phyloP scores from a whole-genome alignment of 2,329 filamentous ascomycete genomes.

The Aureobasidium mangrovei region DNA sequence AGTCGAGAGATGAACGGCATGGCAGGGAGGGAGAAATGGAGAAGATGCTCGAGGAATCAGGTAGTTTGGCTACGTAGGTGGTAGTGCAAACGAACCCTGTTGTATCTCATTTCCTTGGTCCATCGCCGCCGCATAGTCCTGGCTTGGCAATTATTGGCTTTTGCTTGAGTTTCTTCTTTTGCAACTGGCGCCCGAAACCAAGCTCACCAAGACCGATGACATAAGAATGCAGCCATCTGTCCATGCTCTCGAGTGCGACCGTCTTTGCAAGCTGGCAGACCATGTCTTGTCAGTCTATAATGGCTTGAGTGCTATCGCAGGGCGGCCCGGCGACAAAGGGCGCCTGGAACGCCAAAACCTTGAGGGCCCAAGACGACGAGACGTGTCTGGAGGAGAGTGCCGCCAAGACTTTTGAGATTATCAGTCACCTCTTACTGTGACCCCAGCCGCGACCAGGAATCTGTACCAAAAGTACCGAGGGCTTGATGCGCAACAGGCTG shows the following conservation, averaged over 20 bases:
- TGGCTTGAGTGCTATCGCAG: too few species aligned
- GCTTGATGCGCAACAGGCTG: too few species aligned
- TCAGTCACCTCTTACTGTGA: too few species aligned
- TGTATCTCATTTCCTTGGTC: conserved; percentile 11
- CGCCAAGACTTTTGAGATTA: too few species aligned
- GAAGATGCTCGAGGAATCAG: background rate
- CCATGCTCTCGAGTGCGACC: background rate
- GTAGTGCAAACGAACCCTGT: conserved; percentile 8
- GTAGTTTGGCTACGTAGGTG: background rate
- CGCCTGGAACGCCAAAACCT: too few species aligned
- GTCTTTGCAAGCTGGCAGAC: background rate
- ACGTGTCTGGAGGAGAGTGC: too few species aligned
- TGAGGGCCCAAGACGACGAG: too few species aligned
- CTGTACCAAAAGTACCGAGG: too few species aligned
- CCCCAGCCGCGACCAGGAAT: too few species aligned
- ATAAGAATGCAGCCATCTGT: background rate
- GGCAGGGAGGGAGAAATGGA: background rate
- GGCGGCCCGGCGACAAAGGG: too few species aligned
- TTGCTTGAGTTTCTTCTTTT: background rate
- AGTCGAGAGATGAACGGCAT: background rate
- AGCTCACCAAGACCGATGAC: conserved; percentile 10
- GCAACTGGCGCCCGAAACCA: background rate
- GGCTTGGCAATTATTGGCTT: conserved; percentile 12
- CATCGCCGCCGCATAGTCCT: background rate
- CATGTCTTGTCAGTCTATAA: too few species aligned